These are phyloP conservation scores for Ophiostoma quercus DNA, from an alignment of 2,329 filamentous ascomycete genomes.

Conservation along the genomic window DNA sequence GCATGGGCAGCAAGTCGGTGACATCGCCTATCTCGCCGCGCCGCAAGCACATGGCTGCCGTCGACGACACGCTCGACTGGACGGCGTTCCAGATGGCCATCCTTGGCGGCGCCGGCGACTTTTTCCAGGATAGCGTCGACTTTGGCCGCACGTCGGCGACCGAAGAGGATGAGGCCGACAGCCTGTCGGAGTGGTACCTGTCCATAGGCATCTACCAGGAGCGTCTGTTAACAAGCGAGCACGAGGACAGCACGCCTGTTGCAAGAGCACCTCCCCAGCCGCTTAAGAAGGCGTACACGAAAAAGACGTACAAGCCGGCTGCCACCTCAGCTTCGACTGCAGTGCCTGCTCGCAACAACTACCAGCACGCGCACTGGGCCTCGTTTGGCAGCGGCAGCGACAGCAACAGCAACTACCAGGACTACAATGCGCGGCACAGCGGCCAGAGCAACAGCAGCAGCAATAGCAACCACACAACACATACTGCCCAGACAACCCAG, in stretches of 20 bases:
- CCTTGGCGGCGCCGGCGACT: constrained; percentile 51
- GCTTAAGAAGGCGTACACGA: neutral
- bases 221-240: constrained; percentile 36
- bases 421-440: neutral
- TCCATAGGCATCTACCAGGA: constrained; percentile 44
- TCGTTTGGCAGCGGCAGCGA: constrained; percentile 2
- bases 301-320: neutral
- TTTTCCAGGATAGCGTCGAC: constrained; percentile 43
- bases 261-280: neutral
- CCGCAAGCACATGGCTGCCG: constrained; percentile 26
- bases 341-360: neutral
- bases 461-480: constrained; percentile 23
- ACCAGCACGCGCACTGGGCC: neutral
- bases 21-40: constrained; percentile 10
- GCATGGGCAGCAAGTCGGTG: neutral
- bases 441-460: constrained; percentile 5
- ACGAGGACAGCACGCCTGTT: constrained; percentile 16
- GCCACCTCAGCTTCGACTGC: neutral
- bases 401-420: constrained; percentile 10
- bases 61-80: constrained; percentile 55
- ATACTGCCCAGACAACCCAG: neutral
- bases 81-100: constrained; percentile 62
- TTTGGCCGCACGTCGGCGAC: constrained; percentile 34
- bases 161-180: constrained; percentile 45
- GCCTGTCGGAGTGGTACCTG: constrained; percentile 49